These are phyloP conservation scores for Panicum hallii DNA, from an alignment of 202 grass and related monocot genomes.

Conservation along the genomic window DNA sequence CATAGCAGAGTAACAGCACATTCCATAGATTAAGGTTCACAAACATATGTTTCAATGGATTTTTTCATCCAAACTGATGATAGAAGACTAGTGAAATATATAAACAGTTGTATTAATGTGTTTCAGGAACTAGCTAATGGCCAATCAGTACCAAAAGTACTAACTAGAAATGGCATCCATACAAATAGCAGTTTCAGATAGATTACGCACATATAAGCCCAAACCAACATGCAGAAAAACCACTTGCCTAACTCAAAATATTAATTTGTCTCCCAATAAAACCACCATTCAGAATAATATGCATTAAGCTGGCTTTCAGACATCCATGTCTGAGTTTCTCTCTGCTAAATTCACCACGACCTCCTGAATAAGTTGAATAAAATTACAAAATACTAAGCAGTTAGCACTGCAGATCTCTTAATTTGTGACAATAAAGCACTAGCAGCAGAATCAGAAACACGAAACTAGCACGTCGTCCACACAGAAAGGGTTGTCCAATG, in stretches of 20 bases:
- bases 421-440: neutral
- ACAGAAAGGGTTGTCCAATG: constrained; percentile 16
- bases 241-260: neutral
- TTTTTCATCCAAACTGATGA: constrained; percentile 8
- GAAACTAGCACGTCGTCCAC: neutral
- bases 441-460: neutral
- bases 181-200: neutral
- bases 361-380: neutral
- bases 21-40: neutral
- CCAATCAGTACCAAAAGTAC: neutral
- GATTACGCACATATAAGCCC: neutral
- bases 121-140: constrained; percentile 18
- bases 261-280: neutral
- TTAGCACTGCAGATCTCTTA: neutral
- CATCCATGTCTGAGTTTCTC: neutral
- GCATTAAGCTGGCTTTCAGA: neutral
- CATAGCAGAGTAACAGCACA: neutral
- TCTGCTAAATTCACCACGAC: neutral
- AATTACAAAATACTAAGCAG: neutral
- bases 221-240: constrained; percentile 11
- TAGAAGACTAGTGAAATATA: neutral
- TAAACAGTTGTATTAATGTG: neutral
- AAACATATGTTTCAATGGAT: neutral
- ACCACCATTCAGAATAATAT: neutral
- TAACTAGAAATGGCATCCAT: neutral